phyloP scores from a whole-genome alignment of 768 basidiomycete species.

The Coprinopsis sp. region DNA sequence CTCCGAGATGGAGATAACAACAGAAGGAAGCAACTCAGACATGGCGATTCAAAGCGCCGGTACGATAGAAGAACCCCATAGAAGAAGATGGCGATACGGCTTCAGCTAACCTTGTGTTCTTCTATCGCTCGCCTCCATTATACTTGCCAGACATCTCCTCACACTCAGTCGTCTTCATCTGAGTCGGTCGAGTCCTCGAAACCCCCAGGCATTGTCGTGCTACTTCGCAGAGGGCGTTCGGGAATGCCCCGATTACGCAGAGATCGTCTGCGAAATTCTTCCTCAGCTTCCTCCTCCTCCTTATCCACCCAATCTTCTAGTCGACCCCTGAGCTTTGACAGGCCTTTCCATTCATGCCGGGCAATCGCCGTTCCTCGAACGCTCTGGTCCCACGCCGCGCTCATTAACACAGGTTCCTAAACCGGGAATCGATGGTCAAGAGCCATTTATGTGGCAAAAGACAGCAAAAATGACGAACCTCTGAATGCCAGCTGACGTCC shows the following conservation, averaged over 20 bases:
- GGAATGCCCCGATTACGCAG: slow-evolving; percentile 20
- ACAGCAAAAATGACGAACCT: slow-evolving; percentile 36
- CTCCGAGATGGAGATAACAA: no score
- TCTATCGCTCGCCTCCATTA: no score
- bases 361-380: slow-evolving; percentile 74
- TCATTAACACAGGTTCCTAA: slow-evolving; percentile 87
- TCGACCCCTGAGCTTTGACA: slow-evolving; percentile 60
- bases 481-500: slow-evolving; percentile 93
- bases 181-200: no score
- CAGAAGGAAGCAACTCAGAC: no score
- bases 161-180: no score
- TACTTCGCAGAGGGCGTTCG: no score
- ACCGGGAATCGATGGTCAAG: background rate
- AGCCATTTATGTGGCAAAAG: background rate
- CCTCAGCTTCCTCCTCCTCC: slow-evolving; percentile 20
- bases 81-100: no score
- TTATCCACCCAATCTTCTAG: slow-evolving; percentile 78
- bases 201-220: no score
- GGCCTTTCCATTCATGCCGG: slow-evolving; percentile 94
- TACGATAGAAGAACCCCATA: no score
- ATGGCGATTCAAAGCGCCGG: no score
- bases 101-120: no score
- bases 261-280: slow-evolving; percentile 15
- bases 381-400: slow-evolving; percentile 78
- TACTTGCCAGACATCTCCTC: no score